Conservation (phyloP, 2,329 filamentous ascomycete species). For the Metarhizium anisopliae region DNA sequence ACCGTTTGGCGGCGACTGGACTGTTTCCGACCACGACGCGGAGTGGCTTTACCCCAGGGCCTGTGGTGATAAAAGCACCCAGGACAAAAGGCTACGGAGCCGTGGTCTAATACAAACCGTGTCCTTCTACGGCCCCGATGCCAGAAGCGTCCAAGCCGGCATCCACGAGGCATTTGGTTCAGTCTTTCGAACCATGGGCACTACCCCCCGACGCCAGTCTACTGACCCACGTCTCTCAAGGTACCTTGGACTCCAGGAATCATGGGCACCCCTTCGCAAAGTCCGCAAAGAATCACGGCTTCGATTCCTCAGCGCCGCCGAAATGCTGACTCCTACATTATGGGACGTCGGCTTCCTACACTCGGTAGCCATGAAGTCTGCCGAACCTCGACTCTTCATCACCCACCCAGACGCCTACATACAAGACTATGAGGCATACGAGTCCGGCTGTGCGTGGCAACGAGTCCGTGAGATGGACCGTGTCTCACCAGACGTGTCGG, state of each 20-base stretch:
- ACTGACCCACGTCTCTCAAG: slow-evolving; percentile 23
- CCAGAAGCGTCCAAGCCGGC: slow-evolving; percentile 57
- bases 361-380: slow-evolving; percentile 65
- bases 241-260: slow-evolving; percentile 54
- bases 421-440: slow-evolving; percentile 48
- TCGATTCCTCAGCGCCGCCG: slow-evolving; percentile 58
- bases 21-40: slow-evolving; percentile 31
- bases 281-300: slow-evolving; percentile 64
- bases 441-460: slow-evolving; percentile 61
- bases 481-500: slow-evolving; percentile 37
- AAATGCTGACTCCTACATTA: slow-evolving; percentile 63
- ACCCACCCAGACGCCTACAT: slow-evolving; percentile 69
- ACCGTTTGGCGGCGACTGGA: slow-evolving; percentile 39
- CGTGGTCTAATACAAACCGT: slow-evolving; percentile 62
- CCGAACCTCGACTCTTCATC: slow-evolving; percentile 61
- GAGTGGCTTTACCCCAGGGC: slow-evolving; percentile 63
- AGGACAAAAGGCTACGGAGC: slow-evolving; percentile 65
- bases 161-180: slow-evolving; percentile 54
- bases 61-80: slow-evolving; percentile 50
- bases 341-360: slow-evolving; percentile 66
- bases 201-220: slow-evolving; percentile 19
- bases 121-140: slow-evolving; percentile 52
- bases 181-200: slow-evolving; percentile 37
- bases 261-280: slow-evolving; percentile 70
- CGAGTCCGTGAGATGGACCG: slow-evolving; percentile 54